Percentiles rank a stretch among this genome's conserved stretches.
phyloP scores from a whole-genome alignment of 2,329 filamentous ascomycete species.

The Curvularia hawaiiensis region DNA sequence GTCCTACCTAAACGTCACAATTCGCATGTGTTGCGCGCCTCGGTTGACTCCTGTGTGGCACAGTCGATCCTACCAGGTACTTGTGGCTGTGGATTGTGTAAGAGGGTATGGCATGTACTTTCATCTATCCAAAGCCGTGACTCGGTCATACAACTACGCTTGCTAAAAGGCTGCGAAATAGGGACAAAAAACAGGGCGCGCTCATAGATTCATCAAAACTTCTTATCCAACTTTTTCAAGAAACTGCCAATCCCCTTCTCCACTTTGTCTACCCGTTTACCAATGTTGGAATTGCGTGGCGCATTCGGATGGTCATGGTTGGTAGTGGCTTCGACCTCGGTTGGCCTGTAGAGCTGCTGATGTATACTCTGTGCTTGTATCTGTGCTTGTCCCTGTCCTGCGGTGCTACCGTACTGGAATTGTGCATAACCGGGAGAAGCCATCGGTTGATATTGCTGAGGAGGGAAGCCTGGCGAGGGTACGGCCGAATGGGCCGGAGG shows the following conservation, averaged over 20 bases:
- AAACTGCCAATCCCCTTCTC: conserved; percentile 74
- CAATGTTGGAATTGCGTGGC: conserved; percentile 58
- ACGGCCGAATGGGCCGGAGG: conserved; percentile 39
- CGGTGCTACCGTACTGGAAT: conserved; percentile 54
- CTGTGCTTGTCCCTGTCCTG: conserved; percentile 32
- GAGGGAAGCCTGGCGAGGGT: conserved; percentile 47
- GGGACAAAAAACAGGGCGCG: conserved; percentile 6
- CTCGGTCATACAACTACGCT: conserved; percentile 14
- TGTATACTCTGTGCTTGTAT: conserved; percentile 61
- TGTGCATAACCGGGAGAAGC: conserved; percentile 59
- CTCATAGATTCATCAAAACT: conserved; percentile 51
- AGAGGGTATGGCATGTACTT: background rate
- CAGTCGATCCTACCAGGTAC: background rate
- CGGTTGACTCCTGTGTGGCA: conserved; percentile 12
- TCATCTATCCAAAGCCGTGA: conserved; percentile 1
- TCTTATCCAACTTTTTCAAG: conserved; percentile 81
- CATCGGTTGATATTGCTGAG: conserved; percentile 43
- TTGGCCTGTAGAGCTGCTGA: conserved; percentile 72
- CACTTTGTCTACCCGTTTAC: conserved; percentile 68
- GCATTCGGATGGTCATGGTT: conserved; percentile 28
- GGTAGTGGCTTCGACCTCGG: conserved; percentile 60
- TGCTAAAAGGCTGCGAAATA: conserved; percentile 19
- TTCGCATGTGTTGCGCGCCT: conserved; percentile 18
- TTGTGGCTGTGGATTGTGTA: background rate
- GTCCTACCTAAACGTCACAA: conserved; percentile 17